Evolutionary conservation across 441 rosid genomes (phyloP).

Genomic region (Syzygium syzygioides): DNA sequence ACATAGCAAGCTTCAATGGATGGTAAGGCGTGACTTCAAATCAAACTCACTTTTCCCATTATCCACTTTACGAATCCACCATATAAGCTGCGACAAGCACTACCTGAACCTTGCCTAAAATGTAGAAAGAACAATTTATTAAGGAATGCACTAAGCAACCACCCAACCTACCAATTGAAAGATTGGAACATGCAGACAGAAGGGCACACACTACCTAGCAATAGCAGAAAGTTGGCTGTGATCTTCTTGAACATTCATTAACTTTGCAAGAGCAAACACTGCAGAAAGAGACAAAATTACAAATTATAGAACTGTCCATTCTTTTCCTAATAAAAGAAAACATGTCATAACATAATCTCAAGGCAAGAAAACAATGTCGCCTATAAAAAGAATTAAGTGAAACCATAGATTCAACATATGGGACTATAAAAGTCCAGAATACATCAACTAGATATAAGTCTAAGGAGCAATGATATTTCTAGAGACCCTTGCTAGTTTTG

Average conservation of each 20-base stretch:
- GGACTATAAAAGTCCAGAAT: neutral
- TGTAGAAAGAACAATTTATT: neutral
- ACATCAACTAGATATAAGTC: neutral
- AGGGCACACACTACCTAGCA: conserved; percentile 53
- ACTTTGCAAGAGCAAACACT: conserved; percentile 86
- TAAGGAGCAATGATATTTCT: neutral
- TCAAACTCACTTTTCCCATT: conserved; percentile 64
- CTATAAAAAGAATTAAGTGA: neutral
- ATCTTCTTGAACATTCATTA: conserved; percentile 87
- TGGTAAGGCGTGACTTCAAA: neutral
- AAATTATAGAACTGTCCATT: neutral
- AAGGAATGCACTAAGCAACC: neutral
- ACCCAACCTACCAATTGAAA: neutral
- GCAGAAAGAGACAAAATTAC: conserved; percentile 17
- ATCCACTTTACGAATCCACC: conserved; percentile 98
- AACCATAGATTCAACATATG: neutral
- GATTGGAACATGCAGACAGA: neutral
- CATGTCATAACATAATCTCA: neutral
- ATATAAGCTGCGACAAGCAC: conserved; percentile 95
- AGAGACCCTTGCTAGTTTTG: neutral
- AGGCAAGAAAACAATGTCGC: neutral
- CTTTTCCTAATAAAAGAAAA: neutral
- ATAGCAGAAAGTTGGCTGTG: conserved; percentile 88
- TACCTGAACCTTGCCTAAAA: conserved; percentile 96
- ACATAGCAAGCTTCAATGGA: neutral